Base-by-base conservation (phyloP, 495 filamentous ascomycete genomes). In the Melanomma pulvis-pyrius region DNA sequence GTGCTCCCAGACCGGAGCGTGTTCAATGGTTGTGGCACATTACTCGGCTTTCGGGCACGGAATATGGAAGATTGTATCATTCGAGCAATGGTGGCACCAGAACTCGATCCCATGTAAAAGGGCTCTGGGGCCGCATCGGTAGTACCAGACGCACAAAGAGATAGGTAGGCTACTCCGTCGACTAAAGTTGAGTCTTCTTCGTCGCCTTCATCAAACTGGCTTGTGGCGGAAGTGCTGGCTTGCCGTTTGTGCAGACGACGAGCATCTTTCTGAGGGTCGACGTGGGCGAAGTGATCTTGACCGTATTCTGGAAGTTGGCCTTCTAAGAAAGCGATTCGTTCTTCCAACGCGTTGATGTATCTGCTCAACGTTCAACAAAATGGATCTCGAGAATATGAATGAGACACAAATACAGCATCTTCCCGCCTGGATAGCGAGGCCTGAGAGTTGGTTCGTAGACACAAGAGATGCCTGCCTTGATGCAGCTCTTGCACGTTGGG, bases 331-430 rank as follows among this genome's bases (percentile, higher is more conserved):
- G 63, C 63, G 32, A 65, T 65, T 21, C 63, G 39, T 54, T 65
- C 63, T 52, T 65, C 63, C 12, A 65, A 46, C n/a, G 63, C 63
- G 44, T 65, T 65, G 39, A 65, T 65, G 26, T 65, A 65, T 21
- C 63, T 65, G 44, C 5, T 50, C 5, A 1, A 29, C 1, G 11
- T 36, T 59, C 46, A 59, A 25, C 55, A 64, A 15, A 21, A 65
- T 52, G n/a, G 44, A 39, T 6, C 44, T 65, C 3, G 4, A 41
- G 8, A 8, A 19, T 7, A 15, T 21, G 54, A 29, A 59, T 21
- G 25, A 58, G 26, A 44, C 25, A 17, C 39, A 7, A 8, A 9
- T 65, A 65, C 63, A 65, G 63, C 63, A 59, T 65, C 55, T 65
- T 65, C 19, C 63, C 63, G 15, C 63, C 63, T 13, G 63, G 63